Evolutionary conservation across 352 stramenopile genomes (phyloP).

Genomic region (Phytophthora fragariaefolia): DNA sequence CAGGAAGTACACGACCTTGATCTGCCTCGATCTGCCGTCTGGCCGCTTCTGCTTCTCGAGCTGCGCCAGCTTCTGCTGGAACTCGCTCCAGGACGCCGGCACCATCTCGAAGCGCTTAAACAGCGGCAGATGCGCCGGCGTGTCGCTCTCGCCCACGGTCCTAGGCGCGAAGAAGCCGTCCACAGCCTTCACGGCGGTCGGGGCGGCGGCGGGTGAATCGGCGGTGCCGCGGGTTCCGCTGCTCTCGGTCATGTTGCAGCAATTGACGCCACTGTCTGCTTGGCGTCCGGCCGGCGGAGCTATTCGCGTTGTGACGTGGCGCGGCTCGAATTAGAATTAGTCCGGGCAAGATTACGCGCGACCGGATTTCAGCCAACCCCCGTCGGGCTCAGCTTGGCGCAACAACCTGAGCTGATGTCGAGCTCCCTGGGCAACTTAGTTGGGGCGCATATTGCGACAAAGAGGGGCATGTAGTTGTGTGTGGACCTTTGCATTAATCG

Average conservation of each 20-base stretch:
- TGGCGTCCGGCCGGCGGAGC: not conserved
- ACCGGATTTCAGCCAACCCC: no score
- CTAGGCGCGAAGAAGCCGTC: constrained; percentile 32
- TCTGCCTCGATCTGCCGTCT: constrained; percentile 20
- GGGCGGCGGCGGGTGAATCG: not conserved
- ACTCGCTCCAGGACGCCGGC: constrained; percentile 34
- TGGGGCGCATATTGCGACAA: no score
- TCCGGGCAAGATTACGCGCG: not conserved
- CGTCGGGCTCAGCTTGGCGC: no score
- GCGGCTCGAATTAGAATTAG: not conserved
- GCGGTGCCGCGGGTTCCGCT: not conserved
- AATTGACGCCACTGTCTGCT: constrained; percentile 5
- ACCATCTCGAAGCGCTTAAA: constrained; percentile 46
- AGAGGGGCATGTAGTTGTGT: no score
- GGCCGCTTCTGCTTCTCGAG: constrained; percentile 28
- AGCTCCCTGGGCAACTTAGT: no score
- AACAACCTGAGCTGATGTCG: no score
- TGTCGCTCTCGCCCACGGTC: constrained; percentile 1
- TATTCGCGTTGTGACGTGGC: constrained; percentile 7
- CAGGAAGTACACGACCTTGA: constrained; percentile 85
- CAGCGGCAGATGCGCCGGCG: constrained; percentile 15
- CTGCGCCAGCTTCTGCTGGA: constrained; percentile 32
- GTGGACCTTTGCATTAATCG: no score
- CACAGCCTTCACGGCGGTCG: constrained; percentile 23
- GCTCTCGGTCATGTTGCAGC: constrained; percentile 20